phyloP scores from a whole-genome alignment of 371 early-diverging fungal genomes.

The Mucor lusitanicus region DNA sequence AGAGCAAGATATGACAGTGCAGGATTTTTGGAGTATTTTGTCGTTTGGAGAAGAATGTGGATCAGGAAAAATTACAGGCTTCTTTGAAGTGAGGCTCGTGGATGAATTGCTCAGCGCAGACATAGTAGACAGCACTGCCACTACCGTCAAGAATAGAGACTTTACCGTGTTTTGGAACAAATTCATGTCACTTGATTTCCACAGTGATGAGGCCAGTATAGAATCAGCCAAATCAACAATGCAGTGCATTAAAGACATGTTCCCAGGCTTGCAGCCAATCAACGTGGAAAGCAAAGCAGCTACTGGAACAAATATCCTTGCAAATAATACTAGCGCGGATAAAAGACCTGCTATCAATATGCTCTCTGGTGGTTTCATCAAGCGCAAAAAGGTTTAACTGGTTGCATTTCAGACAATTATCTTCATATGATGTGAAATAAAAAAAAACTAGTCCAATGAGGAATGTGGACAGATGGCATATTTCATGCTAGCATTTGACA shows the following conservation, averaged over 20 bases:
- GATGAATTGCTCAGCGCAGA: background rate
- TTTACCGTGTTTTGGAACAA: slow-evolving; percentile 36
- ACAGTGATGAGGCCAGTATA: slow-evolving; percentile 5
- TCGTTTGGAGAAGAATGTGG: slow-evolving; percentile 79
- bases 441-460: slow-evolving; percentile 12
- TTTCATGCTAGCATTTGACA: background rate
- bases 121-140: background rate
- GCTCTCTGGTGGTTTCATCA: slow-evolving; percentile 20
- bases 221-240: slow-evolving; percentile 15
- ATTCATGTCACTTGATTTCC: slow-evolving; percentile 32
- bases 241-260: slow-evolving; percentile 13
- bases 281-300: background rate
- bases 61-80: slow-evolving; percentile 67
- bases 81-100: slow-evolving; percentile 44
- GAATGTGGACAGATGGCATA: background rate
- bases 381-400: slow-evolving; percentile 21
- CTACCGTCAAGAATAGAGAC: background rate
- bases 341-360: slow-evolving; percentile 25
- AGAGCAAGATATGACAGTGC: slow-evolving; percentile 46
- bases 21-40: slow-evolving; percentile 67
- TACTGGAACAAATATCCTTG: slow-evolving; percentile 2
- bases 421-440: background rate
- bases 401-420: background rate
- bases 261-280: slow-evolving; percentile 5
- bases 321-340: background rate